A percentile compares a stretch with the other conserved stretches of the same genome.
Conservation (phyloP, 2,329 filamentous ascomycete genomes). For the Parastagonospora nodorum region DNA sequence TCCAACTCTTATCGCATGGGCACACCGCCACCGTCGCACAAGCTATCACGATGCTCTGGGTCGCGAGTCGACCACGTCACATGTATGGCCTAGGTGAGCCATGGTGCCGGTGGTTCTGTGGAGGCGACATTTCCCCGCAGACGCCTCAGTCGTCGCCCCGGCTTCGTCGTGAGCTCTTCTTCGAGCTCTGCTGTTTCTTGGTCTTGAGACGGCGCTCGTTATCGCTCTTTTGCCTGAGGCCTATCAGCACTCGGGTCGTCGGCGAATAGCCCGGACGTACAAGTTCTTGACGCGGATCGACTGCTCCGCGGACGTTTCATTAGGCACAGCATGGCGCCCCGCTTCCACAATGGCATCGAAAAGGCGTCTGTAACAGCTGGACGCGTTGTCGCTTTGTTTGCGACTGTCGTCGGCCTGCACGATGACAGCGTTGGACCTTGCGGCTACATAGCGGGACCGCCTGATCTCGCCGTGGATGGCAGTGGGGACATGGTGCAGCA, state of each 20-base stretch:
- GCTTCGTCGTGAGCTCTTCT: slow-evolving; percentile 61
- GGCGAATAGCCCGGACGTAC: slow-evolving; percentile 41
- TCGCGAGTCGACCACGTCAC: slow-evolving; percentile 25
- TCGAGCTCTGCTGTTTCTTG: slow-evolving; percentile 66
- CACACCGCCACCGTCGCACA: slow-evolving; percentile 26
- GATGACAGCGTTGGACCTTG: slow-evolving; percentile 59
- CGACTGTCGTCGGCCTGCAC: slow-evolving; percentile 68
- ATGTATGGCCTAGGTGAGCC: slow-evolving; percentile 8
- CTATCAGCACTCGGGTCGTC: slow-evolving; percentile 30
- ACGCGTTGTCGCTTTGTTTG: slow-evolving; percentile 65
- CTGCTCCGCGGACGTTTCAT: slow-evolving; percentile 64
- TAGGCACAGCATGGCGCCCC: slow-evolving; percentile 59
- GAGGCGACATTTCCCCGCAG: slow-evolving; percentile 13
- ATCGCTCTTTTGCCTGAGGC: slow-evolving; percentile 58
- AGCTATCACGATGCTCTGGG: slow-evolving; percentile 17
- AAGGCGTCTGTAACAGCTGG: slow-evolving; percentile 63
- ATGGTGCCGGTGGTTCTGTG: slow-evolving; percentile 6
- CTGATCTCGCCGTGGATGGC: slow-evolving; percentile 59
- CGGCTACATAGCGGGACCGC: slow-evolving; percentile 60
- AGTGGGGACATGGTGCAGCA: slow-evolving; percentile 60
- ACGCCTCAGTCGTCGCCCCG: slow-evolving; percentile 38
- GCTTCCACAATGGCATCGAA: slow-evolving; percentile 59
- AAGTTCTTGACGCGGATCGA: slow-evolving; percentile 59
- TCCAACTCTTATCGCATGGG: slow-evolving; percentile 20
- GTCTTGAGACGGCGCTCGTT: slow-evolving; percentile 62